Conservation (phyloP, 2,329 filamentous ascomycete genomes). For the Talaromyces sp. region DNA sequence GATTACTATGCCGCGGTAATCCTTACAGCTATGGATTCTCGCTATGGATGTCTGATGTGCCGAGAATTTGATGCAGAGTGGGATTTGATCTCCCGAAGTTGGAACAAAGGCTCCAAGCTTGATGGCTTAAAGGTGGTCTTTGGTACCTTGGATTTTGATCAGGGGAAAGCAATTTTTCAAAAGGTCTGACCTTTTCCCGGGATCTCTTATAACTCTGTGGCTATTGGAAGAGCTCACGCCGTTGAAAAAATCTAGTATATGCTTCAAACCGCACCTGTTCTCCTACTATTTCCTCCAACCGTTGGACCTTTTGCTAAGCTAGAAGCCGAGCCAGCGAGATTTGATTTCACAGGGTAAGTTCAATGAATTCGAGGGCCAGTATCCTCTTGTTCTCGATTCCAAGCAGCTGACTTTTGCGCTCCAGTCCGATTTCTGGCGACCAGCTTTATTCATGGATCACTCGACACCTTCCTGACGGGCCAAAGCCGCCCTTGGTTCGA, state of each 20-base stretch:
- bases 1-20: conserved; percentile 84
- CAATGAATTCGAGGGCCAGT: conserved; percentile 10
- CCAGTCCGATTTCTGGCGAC: conserved; percentile 73
- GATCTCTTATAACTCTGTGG: neutral
- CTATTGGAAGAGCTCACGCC: neutral
- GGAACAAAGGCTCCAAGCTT: conserved; percentile 77
- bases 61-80: conserved; percentile 93
- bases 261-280: conserved; percentile 89
- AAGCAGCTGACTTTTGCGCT: neutral
- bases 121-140: conserved; percentile 65
- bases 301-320: conserved; percentile 74
- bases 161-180: conserved; percentile 83
- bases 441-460: conserved; percentile 76
- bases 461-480: conserved; percentile 75
- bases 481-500: conserved; percentile 75
- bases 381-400: neutral
- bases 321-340: conserved; percentile 71
- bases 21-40: conserved; percentile 79
- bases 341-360: conserved; percentile 82
- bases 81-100: conserved; percentile 82
- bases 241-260: conserved; percentile 63
- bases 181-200: conserved; percentile 60
- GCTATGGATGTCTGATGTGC: conserved; percentile 85
- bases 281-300: conserved; percentile 86
- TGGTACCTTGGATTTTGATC: conserved; percentile 81